These are phyloP conservation scores for Pachysandra terminalis DNA, from an alignment of 164 flowering plant species.

Conservation along the genomic window DNA sequence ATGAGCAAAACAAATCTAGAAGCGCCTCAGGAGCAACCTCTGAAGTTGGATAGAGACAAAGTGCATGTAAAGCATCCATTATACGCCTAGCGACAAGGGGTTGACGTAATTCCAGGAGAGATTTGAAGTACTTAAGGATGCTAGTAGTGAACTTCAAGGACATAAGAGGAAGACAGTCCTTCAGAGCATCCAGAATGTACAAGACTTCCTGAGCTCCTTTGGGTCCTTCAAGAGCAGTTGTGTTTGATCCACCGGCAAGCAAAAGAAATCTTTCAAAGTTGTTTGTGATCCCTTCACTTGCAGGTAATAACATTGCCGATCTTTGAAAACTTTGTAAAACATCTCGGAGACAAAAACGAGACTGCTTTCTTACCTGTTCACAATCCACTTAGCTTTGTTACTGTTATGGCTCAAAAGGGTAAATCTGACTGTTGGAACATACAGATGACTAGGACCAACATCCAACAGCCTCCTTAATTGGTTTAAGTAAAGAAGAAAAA, in stretches of 20 bases:
- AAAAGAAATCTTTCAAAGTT: conserved; percentile 64
- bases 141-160: conserved; percentile 43
- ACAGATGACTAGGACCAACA: too few relatives aligned
- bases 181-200: conserved; percentile 64
- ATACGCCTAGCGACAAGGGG: conserved; percentile 69
- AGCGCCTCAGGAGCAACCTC: conserved; percentile 63
- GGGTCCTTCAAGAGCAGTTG: conserved; percentile 42
- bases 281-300: conserved; percentile 72
- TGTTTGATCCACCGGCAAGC: conserved; percentile 65
- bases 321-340: conserved; percentile 50
- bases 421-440: background rate
- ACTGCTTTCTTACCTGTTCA: conserved; percentile 72
- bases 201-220: conserved; percentile 80
- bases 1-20: conserved; percentile 60
- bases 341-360: conserved; percentile 54
- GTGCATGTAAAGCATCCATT: conserved; percentile 48
- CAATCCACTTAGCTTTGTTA: background rate
- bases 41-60: conserved; percentile 48
- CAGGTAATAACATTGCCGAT: conserved; percentile 43
- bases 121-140: conserved; percentile 61
- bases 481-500: too few relatives aligned
- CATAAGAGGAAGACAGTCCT: conserved; percentile 72
- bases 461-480: too few relatives aligned
- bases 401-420: background rate
- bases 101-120: conserved; percentile 59